Base-by-base conservation (phyloP, 2,329 filamentous ascomycete genomes). In the Sclerotiophoma versabilis region DNA sequence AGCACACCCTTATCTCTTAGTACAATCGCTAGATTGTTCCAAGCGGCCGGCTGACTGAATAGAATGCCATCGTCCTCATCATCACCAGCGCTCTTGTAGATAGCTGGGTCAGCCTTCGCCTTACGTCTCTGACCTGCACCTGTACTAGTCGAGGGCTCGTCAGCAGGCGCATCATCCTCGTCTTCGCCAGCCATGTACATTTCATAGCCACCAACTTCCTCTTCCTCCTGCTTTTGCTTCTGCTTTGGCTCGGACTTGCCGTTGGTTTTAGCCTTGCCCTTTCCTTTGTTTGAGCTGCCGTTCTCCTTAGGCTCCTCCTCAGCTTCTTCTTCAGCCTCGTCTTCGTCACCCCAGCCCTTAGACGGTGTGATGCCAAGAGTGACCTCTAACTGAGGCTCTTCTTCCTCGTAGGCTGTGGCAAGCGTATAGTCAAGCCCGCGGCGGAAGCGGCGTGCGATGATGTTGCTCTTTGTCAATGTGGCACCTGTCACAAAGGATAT, bases 11-110 rank as follows among this genome's bases (percentile, higher is more conserved):
- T 87, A 72, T 99, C 95, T 53, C 95, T 84, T 63, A 98, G 79
- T 26, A 98, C 95, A 62, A 99, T 86, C 60, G 89, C 92, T 79
- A 99, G 82, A 60, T 90, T 91, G 75, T 98, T 98, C 95, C 95
- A 99, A 7, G 80, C 79, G 2, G 88, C 86, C 0, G 86, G 82
- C 66, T 87, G 87, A 39, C 83, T 87, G 71, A 91, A 89, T 27
- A 91, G 75, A 45, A 90, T 85, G 0, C 86, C 86, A 62, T 90
- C 88, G 53, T 96, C 93, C 48, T 96, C 93, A 33, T 86, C 84
- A 12, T 79, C 79, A 1, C 63, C 75, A 1, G 75, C 83, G 19
- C 74, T 75, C 39, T 68, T 72, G 81, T 99, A 99, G 43, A 99
- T 84, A 8, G 95, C 95, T 1, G 93, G 93, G 73, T 96, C 91